phyloP scores from a whole-genome alignment of 2,329 filamentous ascomycete genomes.

The Huntiella decipiens region DNA sequence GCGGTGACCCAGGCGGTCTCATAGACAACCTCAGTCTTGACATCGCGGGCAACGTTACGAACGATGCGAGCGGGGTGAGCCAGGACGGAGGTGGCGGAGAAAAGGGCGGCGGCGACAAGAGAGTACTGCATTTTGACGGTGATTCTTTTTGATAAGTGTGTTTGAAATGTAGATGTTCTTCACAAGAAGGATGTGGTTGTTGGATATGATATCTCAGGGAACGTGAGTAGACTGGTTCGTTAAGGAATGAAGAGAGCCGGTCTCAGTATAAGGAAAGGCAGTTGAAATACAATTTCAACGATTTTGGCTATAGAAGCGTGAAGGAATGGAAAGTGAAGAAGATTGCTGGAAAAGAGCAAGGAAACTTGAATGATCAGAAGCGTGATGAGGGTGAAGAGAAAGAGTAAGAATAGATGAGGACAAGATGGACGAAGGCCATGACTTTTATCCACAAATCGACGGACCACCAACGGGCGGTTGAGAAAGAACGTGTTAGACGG shows the following conservation, averaged over 20 bases:
- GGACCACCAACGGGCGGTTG: not conserved
- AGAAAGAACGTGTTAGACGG: too few relatives aligned
- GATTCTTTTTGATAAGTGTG: constrained; percentile 12
- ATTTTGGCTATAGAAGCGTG: constrained; percentile 8
- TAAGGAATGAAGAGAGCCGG: constrained; percentile 8
- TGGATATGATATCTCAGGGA: constrained; percentile 3
- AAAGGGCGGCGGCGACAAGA: constrained; percentile 22
- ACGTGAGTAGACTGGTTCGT: not conserved
- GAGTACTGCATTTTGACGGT: constrained; percentile 25
- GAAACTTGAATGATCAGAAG: constrained; percentile 1
- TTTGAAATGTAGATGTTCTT: constrained; percentile 1
- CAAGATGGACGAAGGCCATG: not conserved
- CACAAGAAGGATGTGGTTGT: not conserved
- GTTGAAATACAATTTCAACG: constrained; percentile 4
- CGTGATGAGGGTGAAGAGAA: constrained; percentile 3
- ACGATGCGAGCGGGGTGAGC: constrained; percentile 30
- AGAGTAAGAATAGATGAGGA: not conserved
- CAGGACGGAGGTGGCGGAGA: constrained; percentile 22
- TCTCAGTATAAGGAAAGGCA: constrained; percentile 5
- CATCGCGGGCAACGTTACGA: constrained; percentile 15
- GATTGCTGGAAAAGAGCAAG: constrained; percentile 5
- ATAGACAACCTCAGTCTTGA: constrained; percentile 20
- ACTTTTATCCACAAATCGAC: constrained; percentile 7
- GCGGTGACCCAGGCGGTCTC: constrained; percentile 25
- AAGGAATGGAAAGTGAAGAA: constrained; percentile 9